Evolutionary conservation across 2,329 filamentous ascomycete species (phyloP), one percentile per base, ranked within the genome.

Genomic region (Colletotrichum somersetense): DNA sequence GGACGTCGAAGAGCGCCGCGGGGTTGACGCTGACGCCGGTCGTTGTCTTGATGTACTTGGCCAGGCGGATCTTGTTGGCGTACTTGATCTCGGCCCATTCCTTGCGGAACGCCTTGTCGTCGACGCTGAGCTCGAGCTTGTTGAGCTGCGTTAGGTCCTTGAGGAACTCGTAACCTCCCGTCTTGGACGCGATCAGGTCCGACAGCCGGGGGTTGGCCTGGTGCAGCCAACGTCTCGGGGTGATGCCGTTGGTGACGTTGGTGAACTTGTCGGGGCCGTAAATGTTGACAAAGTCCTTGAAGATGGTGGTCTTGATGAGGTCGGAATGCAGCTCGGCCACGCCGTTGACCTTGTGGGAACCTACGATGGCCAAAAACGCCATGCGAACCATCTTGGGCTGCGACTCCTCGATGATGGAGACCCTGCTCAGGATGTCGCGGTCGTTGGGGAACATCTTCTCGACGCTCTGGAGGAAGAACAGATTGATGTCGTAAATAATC

Each of bases 341-440:
- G 81, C 96, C 96, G 77, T 99, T 99, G 85, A 99, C 95, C 86
- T 98, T 99, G 89, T 98, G 96, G 46, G 96, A 98, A 59, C 96
- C 96, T 77, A 99, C 95, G 79, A 98, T 93, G 74, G 96, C 96
- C 63, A 99, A 86, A 82, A 90, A 96, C 2, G 96, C 96, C 96
- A 99, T 99, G 80, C 96, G 93, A 73, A 99, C 92, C 93, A 98
- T 97, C 89, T 98, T 97, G 55, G 95, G 94, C 81, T 97, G 92
- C 6, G 93, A 95, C 82, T 99, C 96, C 82, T 99, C 96, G 72
- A 99, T 97, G 78, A 99, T 97, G 6, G 96, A 98, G n/a, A 98
- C 95, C 48, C 94, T 89, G 18, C 87, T 81, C 44, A 99, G 89
- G 75, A 99, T 87, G 1, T 98, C 96, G 69, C 94, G 91, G 76